A percentile compares a stretch with the other conserved stretches of the same genome.
These are phyloP conservation scores for Starmerella gropengiesseri DNA, from an alignment of 805 yeast genomes.

Conservation along the genomic window DNA sequence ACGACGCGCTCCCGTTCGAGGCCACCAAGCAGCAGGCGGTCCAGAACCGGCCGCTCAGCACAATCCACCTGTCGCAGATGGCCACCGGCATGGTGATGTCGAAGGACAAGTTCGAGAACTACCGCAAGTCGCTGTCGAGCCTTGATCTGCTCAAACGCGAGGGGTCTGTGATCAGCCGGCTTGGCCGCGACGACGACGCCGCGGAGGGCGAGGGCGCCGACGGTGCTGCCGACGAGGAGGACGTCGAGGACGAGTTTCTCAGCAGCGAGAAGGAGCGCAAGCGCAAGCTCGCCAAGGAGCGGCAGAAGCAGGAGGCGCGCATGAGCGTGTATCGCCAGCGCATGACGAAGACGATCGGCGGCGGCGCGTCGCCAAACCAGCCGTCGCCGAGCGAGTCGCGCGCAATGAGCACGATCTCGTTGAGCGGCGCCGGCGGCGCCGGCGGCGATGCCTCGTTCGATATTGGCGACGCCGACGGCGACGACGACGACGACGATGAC, in stretches of 20 bases:
- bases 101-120: constrained; percentile 23
- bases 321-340: constrained; percentile 34
- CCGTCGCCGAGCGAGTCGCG: neutral
- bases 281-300: constrained; percentile 18
- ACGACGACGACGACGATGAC: constrained; percentile 29
- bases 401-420: constrained; percentile 2
- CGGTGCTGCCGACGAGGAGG: constrained; percentile 33
- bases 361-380: constrained; percentile 9
- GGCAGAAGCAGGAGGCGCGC: constrained; percentile 33
- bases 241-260: constrained; percentile 28
- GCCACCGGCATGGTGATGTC: constrained; percentile 23
- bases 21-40: constrained; percentile 21
- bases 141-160: constrained; percentile 18
- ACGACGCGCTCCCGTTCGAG: constrained; percentile 25
- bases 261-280: constrained; percentile 18
- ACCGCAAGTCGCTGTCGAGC: constrained; percentile 21
- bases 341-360: constrained; percentile 33
- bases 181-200: constrained; percentile 2
- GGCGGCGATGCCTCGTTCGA: neutral
- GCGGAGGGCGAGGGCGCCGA: constrained; percentile 30
- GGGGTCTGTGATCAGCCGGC: constrained; percentile 13
- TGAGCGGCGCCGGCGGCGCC: neutral
- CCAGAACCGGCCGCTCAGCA: constrained; percentile 16
- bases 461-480: constrained; percentile 13
- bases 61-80: constrained; percentile 15